These are phyloP conservation scores for Farysia itapuensis DNA, from an alignment of 1,284 basidiomycete species.

Conservation along the genomic window DNA sequence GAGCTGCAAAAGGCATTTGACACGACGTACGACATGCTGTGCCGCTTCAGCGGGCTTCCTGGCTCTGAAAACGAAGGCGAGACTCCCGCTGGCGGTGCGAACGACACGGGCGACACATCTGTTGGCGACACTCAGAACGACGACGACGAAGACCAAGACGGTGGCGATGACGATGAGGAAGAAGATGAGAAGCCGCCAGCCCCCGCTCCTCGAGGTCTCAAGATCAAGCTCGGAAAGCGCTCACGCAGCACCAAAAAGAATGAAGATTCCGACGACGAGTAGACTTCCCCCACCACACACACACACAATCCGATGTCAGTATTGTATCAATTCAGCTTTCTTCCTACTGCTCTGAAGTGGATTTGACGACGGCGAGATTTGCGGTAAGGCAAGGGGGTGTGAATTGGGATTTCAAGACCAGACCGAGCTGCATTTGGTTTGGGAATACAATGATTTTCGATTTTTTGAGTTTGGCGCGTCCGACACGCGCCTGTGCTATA, in stretches of 20 bases:
- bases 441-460: too few relatives aligned
- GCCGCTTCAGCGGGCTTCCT: slow-evolving; percentile 38
- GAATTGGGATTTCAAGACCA: too few relatives aligned
- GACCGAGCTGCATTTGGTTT: too few relatives aligned
- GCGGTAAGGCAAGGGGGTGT: too few relatives aligned
- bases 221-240: slow-evolving; percentile 36
- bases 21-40: slow-evolving; percentile 43
- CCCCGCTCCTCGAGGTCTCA: slow-evolving; percentile 23
- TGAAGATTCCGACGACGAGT: slow-evolving; percentile 17
- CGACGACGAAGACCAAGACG: slow-evolving; percentile 6
- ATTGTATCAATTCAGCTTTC: too few relatives aligned
- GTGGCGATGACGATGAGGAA: slow-evolving; percentile 16
- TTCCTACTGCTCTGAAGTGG: too few relatives aligned
- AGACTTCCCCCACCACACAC: too few relatives aligned
- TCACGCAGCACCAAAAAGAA: slow-evolving; percentile 8
- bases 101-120: slow-evolving; percentile 2
- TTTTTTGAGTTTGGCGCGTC: too few relatives aligned
- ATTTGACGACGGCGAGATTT: too few relatives aligned
- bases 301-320: too few relatives aligned
- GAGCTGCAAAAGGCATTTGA: slow-evolving; percentile 56
- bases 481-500: too few relatives aligned
- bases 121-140: slow-evolving; percentile 5
- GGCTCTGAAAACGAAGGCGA: slow-evolving; percentile 39
- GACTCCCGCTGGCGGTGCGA: slow-evolving; percentile 2
- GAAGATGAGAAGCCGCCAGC: slow-evolving; percentile 17